phyloP scores from a whole-genome alignment of 306 rosid genomes.

The Trifolium repens region DNA sequence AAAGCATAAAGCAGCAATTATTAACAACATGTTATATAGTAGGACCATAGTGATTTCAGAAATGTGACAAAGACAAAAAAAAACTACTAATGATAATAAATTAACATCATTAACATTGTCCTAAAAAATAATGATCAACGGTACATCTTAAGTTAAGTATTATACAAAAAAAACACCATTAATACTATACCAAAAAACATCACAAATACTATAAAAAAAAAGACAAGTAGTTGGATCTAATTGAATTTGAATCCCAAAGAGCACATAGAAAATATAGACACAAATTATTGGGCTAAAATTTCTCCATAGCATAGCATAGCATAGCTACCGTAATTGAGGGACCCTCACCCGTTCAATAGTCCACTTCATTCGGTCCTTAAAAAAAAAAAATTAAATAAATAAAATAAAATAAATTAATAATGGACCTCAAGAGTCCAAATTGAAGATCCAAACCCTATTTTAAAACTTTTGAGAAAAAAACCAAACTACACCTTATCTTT shows the following conservation, averaged over 20 bases:
- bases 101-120: too few species aligned
- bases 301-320: neutral
- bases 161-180: too few species aligned
- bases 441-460: slow-evolving; percentile 45
- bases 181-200: too few species aligned
- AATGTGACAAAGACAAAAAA: too few species aligned
- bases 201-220: too few species aligned
- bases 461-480: slow-evolving; percentile 21
- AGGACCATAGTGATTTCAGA: too few species aligned
- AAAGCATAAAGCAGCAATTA: too few species aligned
- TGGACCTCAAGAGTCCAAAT: slow-evolving; percentile 69
- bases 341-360: slow-evolving; percentile 29
- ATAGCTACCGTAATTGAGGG: neutral
- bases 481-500: slow-evolving; percentile 45
- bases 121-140: too few species aligned
- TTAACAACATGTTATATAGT: too few species aligned
- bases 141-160: too few species aligned
- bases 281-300: slow-evolving; percentile 37
- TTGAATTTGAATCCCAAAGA: slow-evolving; percentile 1
- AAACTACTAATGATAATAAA: too few species aligned
- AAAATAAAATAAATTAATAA: slow-evolving; percentile 42
- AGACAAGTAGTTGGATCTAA: neutral
- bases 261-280: neutral
- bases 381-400: neutral
- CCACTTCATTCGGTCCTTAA: slow-evolving; percentile 29